These are phyloP conservation scores for Neoscytalidium dimidiatum DNA, from an alignment of 2,329 filamentous ascomycete genomes.

Conservation along the genomic window DNA sequence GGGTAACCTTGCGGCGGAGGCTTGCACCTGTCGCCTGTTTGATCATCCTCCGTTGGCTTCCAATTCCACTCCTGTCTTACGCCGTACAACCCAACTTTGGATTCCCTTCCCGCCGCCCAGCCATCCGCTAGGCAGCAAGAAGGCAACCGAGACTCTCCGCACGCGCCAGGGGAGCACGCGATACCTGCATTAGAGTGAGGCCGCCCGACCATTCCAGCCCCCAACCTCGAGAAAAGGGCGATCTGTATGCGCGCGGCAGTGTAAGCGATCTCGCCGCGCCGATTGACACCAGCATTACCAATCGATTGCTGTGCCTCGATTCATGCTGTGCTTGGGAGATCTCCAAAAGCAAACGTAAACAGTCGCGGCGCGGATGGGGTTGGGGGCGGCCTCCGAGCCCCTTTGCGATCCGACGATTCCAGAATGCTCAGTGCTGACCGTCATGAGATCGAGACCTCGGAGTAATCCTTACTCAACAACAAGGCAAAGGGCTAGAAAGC, in stretches of 20 bases:
- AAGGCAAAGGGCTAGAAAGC: not conserved
- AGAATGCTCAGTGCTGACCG: not conserved
- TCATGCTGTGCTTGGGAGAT: not conserved
- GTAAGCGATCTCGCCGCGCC: not conserved
- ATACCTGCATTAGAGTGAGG: not conserved
- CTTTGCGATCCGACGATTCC: not conserved
- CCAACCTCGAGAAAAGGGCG: not conserved
- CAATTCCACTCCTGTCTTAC: not conserved
- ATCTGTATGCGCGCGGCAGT: slow-evolving; percentile 1
- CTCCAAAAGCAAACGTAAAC: not conserved
- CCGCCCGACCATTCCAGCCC: not conserved
- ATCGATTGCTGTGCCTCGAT: not conserved
- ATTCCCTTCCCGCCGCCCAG: not conserved
- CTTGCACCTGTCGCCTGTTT: not conserved
- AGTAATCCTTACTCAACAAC: not conserved
- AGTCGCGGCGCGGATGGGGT: not conserved
- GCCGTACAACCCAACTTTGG: not conserved
- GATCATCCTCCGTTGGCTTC: not conserved
- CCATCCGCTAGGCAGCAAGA: slow-evolving; percentile 1
- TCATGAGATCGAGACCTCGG: not conserved
- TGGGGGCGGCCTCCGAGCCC: slow-evolving; percentile 3
- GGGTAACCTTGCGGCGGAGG: not conserved
- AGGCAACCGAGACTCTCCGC: not conserved
- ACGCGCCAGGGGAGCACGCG: not conserved
- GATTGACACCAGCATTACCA: not conserved